Base-by-base conservation (phyloP, 345 rosid genomes). In the Aethionema arabicum region DNA sequence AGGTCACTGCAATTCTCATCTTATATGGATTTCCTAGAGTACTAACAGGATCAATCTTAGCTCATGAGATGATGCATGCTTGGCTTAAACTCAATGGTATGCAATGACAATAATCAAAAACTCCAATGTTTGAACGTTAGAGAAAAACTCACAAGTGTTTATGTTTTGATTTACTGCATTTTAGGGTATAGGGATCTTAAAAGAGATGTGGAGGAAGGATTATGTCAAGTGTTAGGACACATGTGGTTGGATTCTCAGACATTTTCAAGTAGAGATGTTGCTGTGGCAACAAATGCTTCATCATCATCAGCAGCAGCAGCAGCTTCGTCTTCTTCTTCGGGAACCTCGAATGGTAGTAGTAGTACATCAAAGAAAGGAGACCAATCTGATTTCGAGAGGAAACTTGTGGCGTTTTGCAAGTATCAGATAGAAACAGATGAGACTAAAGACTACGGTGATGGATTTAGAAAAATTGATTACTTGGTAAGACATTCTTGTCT, bases 51-150 rank as follows among this genome's bases (percentile, higher is more conserved):
- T 82, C 92, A 5, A 88, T 88, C 57, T 74, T 88, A 21, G 93
- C 90, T 66, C 96, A 88, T 56, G 96, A 88, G 69, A 80, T 88
- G 88, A 88, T 88, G 96, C 96, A 88, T 2, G 96, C 96, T 0
- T 85, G 90, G 90, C 96, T 88, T 69, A 83, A 90, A 54, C 93
- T 88, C 13, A 77, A 84, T 68, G 96, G 96, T 88, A 50, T 66
- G 53, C 39, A 3, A 43, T 11, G n/a, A n/a, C 3, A 1, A 6
- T 21, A 2, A 3, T 35, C 38, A 35, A 35, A 33, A 5, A 1
- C 38, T 1, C 5, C 14, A 11, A 30, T 36, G 2, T 2, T 9
- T 49, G 9, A 8, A 10, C 10, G 3, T 5, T 7, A 3, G 41
- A 47, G 16, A 52, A 4, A 47, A 13, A 1, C 6, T 12, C 6